Conservation (phyloP, 352 stramenopile genomes). For the Phytophthora pluvialis region DNA sequence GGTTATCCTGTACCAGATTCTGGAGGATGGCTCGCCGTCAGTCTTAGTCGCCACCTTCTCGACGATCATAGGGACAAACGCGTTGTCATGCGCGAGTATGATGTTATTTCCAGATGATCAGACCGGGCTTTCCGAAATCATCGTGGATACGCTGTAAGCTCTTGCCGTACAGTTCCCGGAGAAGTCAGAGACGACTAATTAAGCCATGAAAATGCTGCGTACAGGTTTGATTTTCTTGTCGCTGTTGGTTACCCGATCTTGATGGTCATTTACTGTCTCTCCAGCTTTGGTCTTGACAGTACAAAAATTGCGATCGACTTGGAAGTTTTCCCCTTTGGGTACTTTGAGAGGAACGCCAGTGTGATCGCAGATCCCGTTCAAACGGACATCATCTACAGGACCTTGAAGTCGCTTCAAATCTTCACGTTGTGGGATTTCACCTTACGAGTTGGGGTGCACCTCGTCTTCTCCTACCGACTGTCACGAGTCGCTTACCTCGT, state of each 20-base stretch:
- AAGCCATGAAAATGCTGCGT: too few species aligned
- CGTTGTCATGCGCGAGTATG: background rate
- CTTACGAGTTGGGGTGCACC: constrained; percentile 6
- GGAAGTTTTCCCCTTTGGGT: constrained; percentile 31
- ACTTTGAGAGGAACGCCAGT: constrained; percentile 35
- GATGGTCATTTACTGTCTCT: background rate
- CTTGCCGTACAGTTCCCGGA: too few species aligned
- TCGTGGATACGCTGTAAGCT: background rate
- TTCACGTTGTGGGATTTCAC: background rate
- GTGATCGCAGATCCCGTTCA: constrained; percentile 35
- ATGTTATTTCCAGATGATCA: background rate
- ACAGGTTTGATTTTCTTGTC: constrained; percentile 14
- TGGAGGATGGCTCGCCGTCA: too few species aligned
- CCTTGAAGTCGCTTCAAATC: constrained; percentile 39
- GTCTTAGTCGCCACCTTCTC: too few species aligned
- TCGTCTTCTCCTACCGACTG: background rate
- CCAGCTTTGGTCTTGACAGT: background rate
- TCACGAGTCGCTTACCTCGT: background rate
- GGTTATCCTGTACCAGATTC: too few species aligned
- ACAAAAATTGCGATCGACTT: constrained; percentile 39
- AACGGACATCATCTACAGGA: constrained; percentile 23
- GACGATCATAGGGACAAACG: too few species aligned
- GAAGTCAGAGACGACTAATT: too few species aligned
- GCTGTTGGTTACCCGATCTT: background rate
- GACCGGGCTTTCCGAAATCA: background rate